Conservation (phyloP, 2,329 filamentous ascomycete species). For the Xylaria sp. region DNA sequence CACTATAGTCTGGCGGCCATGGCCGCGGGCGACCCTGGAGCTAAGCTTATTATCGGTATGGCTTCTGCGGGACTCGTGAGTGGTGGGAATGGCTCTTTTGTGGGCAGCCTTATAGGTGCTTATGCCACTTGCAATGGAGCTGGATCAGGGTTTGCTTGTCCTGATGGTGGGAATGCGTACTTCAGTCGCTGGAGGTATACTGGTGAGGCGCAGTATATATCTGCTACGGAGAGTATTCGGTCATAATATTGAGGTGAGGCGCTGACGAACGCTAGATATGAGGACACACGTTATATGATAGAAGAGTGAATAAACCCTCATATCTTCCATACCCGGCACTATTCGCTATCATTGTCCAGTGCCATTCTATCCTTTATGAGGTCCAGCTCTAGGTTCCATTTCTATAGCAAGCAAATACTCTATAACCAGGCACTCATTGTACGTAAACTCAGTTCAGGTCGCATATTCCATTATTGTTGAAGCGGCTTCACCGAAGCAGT, state of each 20-base stretch:
- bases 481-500: not conserved
- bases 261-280: not conserved
- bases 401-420: not conserved
- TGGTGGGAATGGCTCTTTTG: conserved; percentile 50
- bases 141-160: conserved; percentile 45
- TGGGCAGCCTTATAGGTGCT: conserved; percentile 50
- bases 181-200: conserved; percentile 47
- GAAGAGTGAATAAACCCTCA: not conserved
- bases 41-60: conserved; percentile 42
- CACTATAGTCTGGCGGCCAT: conserved; percentile 49
- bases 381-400: not conserved
- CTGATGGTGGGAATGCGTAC: conserved; percentile 47
- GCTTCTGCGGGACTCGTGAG: conserved; percentile 50
- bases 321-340: not conserved
- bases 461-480: not conserved
- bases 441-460: not conserved
- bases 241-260: not conserved
- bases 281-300: not conserved
- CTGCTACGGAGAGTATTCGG: conserved; percentile 39
- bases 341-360: conserved; percentile 2
- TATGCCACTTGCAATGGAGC: conserved; percentile 54
- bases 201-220: conserved; percentile 44
- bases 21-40: conserved; percentile 37
- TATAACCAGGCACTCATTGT: not conserved
- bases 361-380: not conserved